Base-by-base conservation (phyloP, 1,139 yeast genomes). In the Zhuliangozyma blackwelliae region DNA sequence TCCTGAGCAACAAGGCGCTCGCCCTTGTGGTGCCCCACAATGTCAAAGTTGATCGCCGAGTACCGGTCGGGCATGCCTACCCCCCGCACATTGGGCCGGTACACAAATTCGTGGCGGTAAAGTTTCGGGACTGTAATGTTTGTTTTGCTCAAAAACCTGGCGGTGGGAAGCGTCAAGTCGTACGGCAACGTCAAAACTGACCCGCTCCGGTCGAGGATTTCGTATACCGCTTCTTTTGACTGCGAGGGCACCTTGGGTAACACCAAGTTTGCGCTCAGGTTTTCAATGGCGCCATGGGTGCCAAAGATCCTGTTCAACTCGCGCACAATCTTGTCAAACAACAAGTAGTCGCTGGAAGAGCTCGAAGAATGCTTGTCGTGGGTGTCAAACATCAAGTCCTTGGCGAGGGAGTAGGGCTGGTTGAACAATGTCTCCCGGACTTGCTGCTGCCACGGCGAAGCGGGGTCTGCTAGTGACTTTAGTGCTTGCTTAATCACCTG, bases 391-490 rank as follows among this genome's bases (percentile, higher is more conserved):
- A 90, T 65, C 11, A 87, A 73, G 54, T 87, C 96, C 47, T 82
- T 79, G 0, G 96, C 95, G 41, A 84, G 68, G 57, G 82, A 82
- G 47, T 87, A 82, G 0, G 96, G 89, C 47, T 87, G 94, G 22
- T 83, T 72, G 55, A 92, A 92, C 29, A 92, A 62, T 0, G 94
- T 83, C 42, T 82, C 86, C 52, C 96, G 74, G 0, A 92, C 96
- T 57, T 88, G 95, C 46, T 81, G 87, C 48, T 90, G 92, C 95
- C 96, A 88, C 0, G 96, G 92, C 0, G 96, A 87, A 0, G 94
- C 82, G 0, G 96, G 94, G 53, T 88, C 92, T 1, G 94, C 85
- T 43, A 92, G 63, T 25, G 92, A 85, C 45, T 81, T 79, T 43
- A 94, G 65, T 0, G 96, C 96, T 52, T 89, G 96, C 51, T 86